Evolutionary conservation across 1,139 yeast genomes (phyloP), one percentile per base, ranked within the genome.

Genomic region (Saccharomyces hybrid): DNA sequence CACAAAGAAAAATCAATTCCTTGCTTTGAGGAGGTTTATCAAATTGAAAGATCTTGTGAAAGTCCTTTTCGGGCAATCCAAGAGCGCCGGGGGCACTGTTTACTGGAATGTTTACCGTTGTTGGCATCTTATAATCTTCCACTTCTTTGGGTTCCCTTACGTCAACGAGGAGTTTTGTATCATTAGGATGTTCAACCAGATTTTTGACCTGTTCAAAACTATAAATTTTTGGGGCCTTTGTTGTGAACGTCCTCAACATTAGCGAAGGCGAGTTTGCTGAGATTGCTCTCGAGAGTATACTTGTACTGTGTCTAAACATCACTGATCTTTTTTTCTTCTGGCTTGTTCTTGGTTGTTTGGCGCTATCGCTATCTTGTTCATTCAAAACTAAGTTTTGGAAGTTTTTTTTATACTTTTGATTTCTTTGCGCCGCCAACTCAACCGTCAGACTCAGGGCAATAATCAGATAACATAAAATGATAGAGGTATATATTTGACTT

Each of bases 11-110:
- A 47, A 93, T 81, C 68, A 93, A 77, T 63, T 88, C 89, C 67
- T 86, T 81, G 51, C 82, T 83, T 48, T 76, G 70, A 5, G 74
- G 64, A 3, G 99, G 99, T 73, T 93, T 93, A n/a, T 76, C 77
- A 66, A 90, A 84, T 14, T 96, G 93, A 73, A 91, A 90, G 54
- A 81, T 76, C 44, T 86, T 88, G 63, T 81, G 78, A 66, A 95
- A 93, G 61, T 88, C 96, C 54, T 87, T 95, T 6, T 80, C 78
- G 2, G 84, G 73, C 56, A 93, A 78, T 54, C 88, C 89, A 60
- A 93, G 77, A 0, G 98, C 98, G n/a, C 96, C 96, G 0, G 98
- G 98, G 14, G 91, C 81, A 6, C 95, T 83, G 67, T 89, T 90
- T 74, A 84, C 86, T 19, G 99, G 99, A 57, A 93, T 79, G 69